A percentile compares a stretch with the other conserved stretches of the same genome.
Conservation (phyloP, 768 basidiomycete species). For the Myochromella boudieri region DNA sequence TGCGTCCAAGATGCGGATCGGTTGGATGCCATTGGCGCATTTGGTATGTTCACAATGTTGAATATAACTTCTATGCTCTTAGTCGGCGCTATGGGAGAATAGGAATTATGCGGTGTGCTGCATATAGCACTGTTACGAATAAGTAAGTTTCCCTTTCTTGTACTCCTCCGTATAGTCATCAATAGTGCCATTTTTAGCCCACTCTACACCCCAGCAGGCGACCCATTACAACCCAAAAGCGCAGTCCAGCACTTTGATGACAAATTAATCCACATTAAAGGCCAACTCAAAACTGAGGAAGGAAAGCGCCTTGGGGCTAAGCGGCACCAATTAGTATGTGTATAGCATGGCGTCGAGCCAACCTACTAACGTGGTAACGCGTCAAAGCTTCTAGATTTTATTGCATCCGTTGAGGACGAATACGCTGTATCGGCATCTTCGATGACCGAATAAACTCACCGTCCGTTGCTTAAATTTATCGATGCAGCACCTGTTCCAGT, state of each 20-base stretch:
- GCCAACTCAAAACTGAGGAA: constrained; percentile 73
- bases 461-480: constrained; percentile 2
- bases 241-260: constrained; percentile 86
- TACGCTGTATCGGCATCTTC: constrained; percentile 4
- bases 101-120: constrained; percentile 71
- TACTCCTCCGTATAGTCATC: background rate
- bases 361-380: background rate
- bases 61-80: background rate
- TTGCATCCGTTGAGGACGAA: constrained; percentile 16
- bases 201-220: constrained; percentile 46
- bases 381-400: constrained; percentile 16
- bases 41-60: constrained; percentile 60
- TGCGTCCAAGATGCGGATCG: constrained; percentile 82
- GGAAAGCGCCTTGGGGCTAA: constrained; percentile 68
- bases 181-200: constrained; percentile 27
- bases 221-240: constrained; percentile 42
- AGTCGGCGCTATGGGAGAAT: background rate
- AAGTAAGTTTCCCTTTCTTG: constrained; percentile 28
- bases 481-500: constrained; percentile 2
- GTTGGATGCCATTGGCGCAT: constrained; percentile 79
- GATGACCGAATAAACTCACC: background rate
- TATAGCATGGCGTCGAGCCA: background rate
- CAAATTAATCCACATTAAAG: constrained; percentile 75
- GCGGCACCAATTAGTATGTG: constrained; percentile 66
- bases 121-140: constrained; percentile 58